phyloP scores from a whole-genome alignment of 345 rosid species.

The Citrus maxima region DNA sequence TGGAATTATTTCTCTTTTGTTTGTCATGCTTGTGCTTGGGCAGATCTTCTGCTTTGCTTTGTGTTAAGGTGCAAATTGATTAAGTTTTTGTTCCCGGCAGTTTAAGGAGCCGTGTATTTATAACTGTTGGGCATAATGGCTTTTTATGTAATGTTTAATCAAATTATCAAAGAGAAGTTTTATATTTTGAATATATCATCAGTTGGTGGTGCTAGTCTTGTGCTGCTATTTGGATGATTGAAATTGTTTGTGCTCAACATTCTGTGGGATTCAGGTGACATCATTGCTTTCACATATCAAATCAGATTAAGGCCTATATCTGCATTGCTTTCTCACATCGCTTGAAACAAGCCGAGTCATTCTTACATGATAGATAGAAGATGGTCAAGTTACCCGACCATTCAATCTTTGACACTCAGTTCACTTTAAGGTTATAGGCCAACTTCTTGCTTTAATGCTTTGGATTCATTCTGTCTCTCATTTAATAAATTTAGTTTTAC shows the following conservation, averaged over 20 bases:
- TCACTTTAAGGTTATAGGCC: not conserved
- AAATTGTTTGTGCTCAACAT: not conserved
- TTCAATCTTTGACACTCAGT: not conserved
- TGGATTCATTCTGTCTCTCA: not conserved
- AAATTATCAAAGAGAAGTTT: constrained; percentile 3
- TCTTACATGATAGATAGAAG: not conserved
- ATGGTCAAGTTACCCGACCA: not conserved
- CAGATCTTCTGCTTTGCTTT: constrained; percentile 13
- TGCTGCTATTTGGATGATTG: not conserved
- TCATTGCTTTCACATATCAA: not conserved
- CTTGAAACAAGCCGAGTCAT: not conserved
- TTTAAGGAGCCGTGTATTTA: not conserved
- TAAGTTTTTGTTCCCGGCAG: not conserved
- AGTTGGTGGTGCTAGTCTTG: not conserved
- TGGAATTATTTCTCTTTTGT: not conserved
- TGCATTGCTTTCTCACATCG: not conserved
- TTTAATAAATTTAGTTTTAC: not conserved
- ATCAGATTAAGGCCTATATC: not conserved
- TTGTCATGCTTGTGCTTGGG: constrained; percentile 14
- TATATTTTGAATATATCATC: not conserved
- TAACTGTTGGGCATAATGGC: not conserved
- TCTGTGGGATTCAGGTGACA: not conserved
- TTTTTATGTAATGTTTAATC: not conserved
- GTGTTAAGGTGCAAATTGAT: not conserved
- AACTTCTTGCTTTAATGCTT: not conserved